Evolutionary conservation across 1,139 yeast genomes (phyloP).

Genomic region (Kluyveromyces sp.): DNA sequence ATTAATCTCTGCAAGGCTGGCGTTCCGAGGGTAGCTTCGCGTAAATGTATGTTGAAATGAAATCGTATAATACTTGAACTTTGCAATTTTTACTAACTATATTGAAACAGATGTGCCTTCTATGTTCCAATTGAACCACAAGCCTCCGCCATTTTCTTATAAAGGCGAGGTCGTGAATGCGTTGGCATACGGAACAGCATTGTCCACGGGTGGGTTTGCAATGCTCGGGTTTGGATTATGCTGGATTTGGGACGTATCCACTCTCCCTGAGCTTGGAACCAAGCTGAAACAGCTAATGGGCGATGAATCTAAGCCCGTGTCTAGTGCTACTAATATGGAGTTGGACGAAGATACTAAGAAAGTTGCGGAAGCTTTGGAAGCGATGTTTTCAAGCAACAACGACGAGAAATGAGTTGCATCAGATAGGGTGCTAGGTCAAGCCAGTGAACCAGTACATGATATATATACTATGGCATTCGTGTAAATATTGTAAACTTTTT

Average conservation of each 20-base stretch:
- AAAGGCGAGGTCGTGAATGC: constrained; percentile 84
- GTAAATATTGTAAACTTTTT: neutral
- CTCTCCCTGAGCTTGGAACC: constrained; percentile 62
- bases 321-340: constrained; percentile 39
- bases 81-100: neutral
- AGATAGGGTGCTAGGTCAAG: no score
- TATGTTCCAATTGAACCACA: constrained; percentile 77
- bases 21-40: constrained; percentile 60
- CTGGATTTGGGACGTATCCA: constrained; percentile 71
- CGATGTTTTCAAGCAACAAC: constrained; percentile 10
- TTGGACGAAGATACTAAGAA: constrained; percentile 56
- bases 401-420: neutral
- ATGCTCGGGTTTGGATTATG: constrained; percentile 70
- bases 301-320: constrained; percentile 48
- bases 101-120: constrained; percentile 49
- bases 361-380: constrained; percentile 16
- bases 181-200: constrained; percentile 68
- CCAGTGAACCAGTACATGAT: no score
- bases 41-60: constrained; percentile 46
- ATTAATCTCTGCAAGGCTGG: constrained; percentile 62
- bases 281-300: constrained; percentile 62
- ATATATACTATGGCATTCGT: neutral
- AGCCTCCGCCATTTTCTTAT: constrained; percentile 74
- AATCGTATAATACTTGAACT: neutral
- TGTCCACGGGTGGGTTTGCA: constrained; percentile 65